Evolutionary conservation across 306 rosid species (phyloP).

Genomic region (Acmispon strigosus): DNA sequence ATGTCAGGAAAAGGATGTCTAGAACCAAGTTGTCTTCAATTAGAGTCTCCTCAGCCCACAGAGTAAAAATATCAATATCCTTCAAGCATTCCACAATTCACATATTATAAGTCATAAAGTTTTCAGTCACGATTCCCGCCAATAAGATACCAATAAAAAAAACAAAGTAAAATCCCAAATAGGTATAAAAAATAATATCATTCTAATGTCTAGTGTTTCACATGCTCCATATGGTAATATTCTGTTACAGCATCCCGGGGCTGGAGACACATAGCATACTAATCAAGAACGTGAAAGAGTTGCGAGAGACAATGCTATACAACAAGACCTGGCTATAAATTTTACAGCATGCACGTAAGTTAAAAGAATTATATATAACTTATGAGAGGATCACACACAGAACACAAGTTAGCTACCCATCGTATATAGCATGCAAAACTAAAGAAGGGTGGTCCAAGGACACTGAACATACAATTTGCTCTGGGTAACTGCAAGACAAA

Average conservation of each 20-base stretch:
- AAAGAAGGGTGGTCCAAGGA: conserved; percentile 3
- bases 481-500: conserved; percentile 58
- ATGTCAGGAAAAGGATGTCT: conserved; percentile 83
- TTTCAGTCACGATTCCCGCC: conserved; percentile 1
- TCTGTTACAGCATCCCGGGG: conserved; percentile 4
- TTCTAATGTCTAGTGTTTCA: conserved; percentile 18
- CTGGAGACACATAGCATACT: not conserved
- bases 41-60: conserved; percentile 97
- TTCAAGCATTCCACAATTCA: conserved; percentile 36
- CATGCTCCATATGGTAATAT: not conserved
- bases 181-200: not conserved
- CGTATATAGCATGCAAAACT: not conserved
- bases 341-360: not conserved
- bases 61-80: conserved; percentile 83
- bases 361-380: not conserved
- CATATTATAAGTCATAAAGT: conserved; percentile 6
- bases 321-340: not conserved
- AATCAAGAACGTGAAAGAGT: conserved; percentile 3
- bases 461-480: conserved; percentile 57
- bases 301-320: conserved; percentile 10
- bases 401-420: not conserved
- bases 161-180: conserved; percentile 1
- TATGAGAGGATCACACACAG: not conserved
- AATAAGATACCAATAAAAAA: conserved; percentile 7
- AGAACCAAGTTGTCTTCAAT: conserved; percentile 83